Conservation (phyloP, 1,139 yeast genomes). For the Suhomyces choctaworum region DNA sequence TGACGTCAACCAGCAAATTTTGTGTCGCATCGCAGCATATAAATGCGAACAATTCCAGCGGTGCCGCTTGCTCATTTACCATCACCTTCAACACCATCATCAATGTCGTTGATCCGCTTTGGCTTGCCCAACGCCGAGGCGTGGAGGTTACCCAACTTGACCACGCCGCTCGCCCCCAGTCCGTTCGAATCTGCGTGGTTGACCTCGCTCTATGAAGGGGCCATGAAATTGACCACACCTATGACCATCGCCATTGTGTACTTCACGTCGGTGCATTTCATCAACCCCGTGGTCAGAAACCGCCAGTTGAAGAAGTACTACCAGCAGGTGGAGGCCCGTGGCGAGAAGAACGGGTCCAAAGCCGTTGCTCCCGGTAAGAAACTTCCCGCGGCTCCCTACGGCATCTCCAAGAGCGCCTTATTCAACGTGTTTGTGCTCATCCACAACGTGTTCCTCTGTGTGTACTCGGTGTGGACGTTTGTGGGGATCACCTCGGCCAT, state of each 20-base stretch:
- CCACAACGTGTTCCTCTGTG: constrained; percentile 64
- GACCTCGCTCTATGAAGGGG: constrained; percentile 26
- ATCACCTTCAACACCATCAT: no score
- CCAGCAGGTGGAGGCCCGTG: constrained; percentile 20
- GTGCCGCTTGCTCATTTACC: no score
- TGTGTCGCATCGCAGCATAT: no score
- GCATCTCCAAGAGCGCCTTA: constrained; percentile 43
- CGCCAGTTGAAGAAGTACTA: constrained; percentile 36
- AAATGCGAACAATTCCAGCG: no score
- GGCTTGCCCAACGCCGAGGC: constrained; percentile 40
- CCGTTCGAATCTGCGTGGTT: constrained; percentile 37
- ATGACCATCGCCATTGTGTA: constrained; percentile 60
- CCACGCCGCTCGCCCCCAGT: constrained; percentile 36
- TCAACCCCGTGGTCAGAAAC: constrained; percentile 45
- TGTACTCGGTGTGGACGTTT: constrained; percentile 72
- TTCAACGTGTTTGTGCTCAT: constrained; percentile 60
- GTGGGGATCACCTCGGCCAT: constrained; percentile 63
- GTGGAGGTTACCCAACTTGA: constrained; percentile 35
- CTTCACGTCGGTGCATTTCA: constrained; percentile 57
- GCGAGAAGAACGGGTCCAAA: constrained; percentile 20
- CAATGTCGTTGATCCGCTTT: constrained; percentile 28
- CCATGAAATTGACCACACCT: constrained; percentile 51
- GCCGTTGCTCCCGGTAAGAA: constrained; percentile 28
- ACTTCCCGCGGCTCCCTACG: constrained; percentile 57
- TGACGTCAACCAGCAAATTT: no score